Percentiles rank a stretch among this genome's conserved stretches.
Evolutionary conservation across 768 basidiomycete genomes (phyloP).

Genomic region (Pholiota molesta): DNA sequence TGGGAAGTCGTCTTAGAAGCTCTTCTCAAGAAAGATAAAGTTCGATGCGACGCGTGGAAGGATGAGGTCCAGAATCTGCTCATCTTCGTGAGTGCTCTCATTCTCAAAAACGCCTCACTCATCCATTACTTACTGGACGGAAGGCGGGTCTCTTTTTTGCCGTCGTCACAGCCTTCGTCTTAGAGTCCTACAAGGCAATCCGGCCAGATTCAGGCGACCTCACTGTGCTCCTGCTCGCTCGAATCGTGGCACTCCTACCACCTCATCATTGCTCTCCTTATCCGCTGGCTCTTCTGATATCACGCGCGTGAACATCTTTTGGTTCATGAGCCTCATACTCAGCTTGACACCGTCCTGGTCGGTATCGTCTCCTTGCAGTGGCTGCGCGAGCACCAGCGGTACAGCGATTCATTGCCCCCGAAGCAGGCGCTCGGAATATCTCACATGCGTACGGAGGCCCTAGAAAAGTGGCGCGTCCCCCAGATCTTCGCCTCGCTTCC

Average conservation of each 20-base stretch:
- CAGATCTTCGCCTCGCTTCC: slow-evolving; percentile 19
- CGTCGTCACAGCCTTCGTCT: slow-evolving; percentile 23
- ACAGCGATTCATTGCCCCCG: slow-evolving; percentile 10
- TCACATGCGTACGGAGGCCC: slow-evolving; percentile 16
- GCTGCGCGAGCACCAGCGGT: slow-evolving; percentile 20
- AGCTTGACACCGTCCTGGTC: slow-evolving; percentile 22
- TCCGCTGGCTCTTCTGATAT: not conserved
- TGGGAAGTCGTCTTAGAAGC: slow-evolving; percentile 9
- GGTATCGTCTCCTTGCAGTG: slow-evolving; percentile 23
- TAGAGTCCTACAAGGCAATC: slow-evolving; percentile 23
- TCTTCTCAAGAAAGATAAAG: slow-evolving; percentile 16
- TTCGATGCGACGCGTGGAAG: slow-evolving; percentile 20
- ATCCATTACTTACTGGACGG: not conserved
- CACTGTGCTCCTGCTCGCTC: slow-evolving; percentile 14
- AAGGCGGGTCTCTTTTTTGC: slow-evolving; percentile 31
- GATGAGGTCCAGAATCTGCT: slow-evolving; percentile 23
- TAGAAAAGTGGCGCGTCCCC: slow-evolving; percentile 19
- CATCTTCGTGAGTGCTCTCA: slow-evolving; percentile 20
- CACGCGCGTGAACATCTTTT: slow-evolving; percentile 17
- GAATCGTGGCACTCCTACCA: slow-evolving; percentile 2
- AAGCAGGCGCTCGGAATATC: slow-evolving; percentile 11
- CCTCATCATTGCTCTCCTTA: slow-evolving; percentile 1
- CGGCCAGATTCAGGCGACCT: slow-evolving; percentile 16
- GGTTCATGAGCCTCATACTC: slow-evolving; percentile 23
- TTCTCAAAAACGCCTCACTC: not conserved